These are phyloP conservation scores for Alectoria sarmentosa DNA, from an alignment of 495 filamentous ascomycete genomes.

Conservation along the genomic window DNA sequence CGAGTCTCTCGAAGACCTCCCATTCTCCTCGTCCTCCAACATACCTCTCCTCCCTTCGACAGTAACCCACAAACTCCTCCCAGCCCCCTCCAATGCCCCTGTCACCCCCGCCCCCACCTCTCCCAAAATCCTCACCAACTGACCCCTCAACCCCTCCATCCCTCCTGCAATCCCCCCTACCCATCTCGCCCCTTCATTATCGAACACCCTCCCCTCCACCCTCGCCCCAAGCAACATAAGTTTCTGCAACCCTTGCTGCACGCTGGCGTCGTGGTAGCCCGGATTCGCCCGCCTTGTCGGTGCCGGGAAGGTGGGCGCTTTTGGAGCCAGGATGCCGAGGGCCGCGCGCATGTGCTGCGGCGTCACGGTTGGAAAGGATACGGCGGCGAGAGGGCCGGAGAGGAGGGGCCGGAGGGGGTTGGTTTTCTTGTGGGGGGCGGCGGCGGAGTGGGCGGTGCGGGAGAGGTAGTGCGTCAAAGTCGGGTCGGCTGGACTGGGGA, in stretches of 20 bases:
- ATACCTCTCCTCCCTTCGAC: constrained; percentile 69
- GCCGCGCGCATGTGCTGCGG: constrained; percentile 75
- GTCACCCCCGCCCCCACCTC: constrained; percentile 67
- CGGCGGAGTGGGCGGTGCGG: constrained; percentile 54
- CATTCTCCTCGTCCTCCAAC: constrained; percentile 66
- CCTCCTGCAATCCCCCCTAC: constrained; percentile 79
- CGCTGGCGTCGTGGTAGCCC: constrained; percentile 66
- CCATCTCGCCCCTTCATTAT: constrained; percentile 71
- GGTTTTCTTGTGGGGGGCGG: constrained; percentile 44
- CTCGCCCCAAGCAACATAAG: constrained; percentile 78
- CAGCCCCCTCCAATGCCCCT: constrained; percentile 62
- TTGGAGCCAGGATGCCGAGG: constrained; percentile 66
- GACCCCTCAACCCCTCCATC: constrained; percentile 70
- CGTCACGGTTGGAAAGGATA: constrained; percentile 76
- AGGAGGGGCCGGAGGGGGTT: constrained; percentile 71
- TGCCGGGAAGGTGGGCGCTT: constrained; percentile 61
- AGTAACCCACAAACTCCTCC: constrained; percentile 75
- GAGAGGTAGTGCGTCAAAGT: constrained; percentile 70
- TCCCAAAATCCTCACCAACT: constrained; percentile 72
- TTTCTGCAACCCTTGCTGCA: constrained; percentile 79
- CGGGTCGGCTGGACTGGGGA: constrained; percentile 32
- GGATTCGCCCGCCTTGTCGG: constrained; percentile 69
- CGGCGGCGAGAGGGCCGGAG: constrained; percentile 66
- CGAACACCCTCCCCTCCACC: constrained; percentile 75
- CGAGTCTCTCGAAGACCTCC: constrained; percentile 26